Conservation (phyloP, 2,329 filamentous ascomycete genomes). For the Graphilbum fragrans region DNA sequence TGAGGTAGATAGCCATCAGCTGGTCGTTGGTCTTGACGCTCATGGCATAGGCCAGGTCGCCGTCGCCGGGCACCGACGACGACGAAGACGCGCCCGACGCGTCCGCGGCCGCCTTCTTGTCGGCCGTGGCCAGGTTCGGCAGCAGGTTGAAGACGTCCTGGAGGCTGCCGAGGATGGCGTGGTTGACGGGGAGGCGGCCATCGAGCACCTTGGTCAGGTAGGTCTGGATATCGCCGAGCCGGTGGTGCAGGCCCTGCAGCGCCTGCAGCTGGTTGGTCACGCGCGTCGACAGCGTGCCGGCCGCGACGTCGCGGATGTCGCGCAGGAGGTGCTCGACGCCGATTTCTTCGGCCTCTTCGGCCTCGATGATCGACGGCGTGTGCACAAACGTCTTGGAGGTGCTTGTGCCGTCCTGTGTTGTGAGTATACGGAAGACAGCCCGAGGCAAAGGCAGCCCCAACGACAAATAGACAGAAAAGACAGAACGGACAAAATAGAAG, state of each 20-base stretch:
- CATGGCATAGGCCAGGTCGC: slow-evolving; percentile 90
- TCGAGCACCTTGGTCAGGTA: slow-evolving; percentile 96
- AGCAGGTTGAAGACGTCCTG: slow-evolving; percentile 98
- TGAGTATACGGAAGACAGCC: neutral
- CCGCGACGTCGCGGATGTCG: slow-evolving; percentile 95
- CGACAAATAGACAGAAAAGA: too few relatives aligned
- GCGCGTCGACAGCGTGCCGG: slow-evolving; percentile 89
- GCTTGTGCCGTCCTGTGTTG: slow-evolving; percentile 76
- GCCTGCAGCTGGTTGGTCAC: slow-evolving; percentile 98
- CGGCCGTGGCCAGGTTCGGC: slow-evolving; percentile 81
- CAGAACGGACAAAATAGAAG: too few relatives aligned
- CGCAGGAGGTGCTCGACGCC: slow-evolving; percentile 95
- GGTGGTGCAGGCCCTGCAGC: slow-evolving; percentile 86
- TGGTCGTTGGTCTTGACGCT: slow-evolving; percentile 99
- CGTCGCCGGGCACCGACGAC: slow-evolving; percentile 49
- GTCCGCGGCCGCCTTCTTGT: slow-evolving; percentile 23
- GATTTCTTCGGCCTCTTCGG: slow-evolving; percentile 97
- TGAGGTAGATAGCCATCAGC: slow-evolving; percentile 95
- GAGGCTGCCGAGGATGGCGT: slow-evolving; percentile 93
- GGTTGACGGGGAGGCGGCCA: slow-evolving; percentile 86
- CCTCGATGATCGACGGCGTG: slow-evolving; percentile 95
- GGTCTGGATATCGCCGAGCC: slow-evolving; percentile 85
- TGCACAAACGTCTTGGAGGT: slow-evolving; percentile 97
- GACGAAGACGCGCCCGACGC: slow-evolving; percentile 33
- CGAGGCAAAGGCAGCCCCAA: neutral